These are phyloP conservation scores for Calvatia gigantea DNA, from an alignment of 768 basidiomycete genomes.

Conservation along the genomic window DNA sequence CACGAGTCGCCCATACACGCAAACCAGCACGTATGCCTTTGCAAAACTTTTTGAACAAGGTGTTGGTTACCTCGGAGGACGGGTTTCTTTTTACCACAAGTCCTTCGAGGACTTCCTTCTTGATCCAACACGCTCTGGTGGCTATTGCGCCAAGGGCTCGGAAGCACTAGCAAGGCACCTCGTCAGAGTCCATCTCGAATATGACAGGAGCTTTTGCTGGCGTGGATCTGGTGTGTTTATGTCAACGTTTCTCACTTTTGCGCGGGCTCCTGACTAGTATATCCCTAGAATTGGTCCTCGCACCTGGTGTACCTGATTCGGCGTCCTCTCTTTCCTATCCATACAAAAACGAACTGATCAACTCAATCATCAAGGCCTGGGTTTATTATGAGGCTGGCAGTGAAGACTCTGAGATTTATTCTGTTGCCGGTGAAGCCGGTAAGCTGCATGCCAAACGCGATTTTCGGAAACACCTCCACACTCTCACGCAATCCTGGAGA, in stretches of 20 bases:
- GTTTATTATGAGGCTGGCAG: too few relatives aligned
- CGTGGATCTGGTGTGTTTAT: background rate
- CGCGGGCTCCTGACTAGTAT: background rate
- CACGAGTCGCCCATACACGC: background rate
- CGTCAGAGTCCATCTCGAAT: background rate
- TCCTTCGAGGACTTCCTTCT: background rate
- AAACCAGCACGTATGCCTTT: too few relatives aligned
- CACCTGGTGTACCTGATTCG: background rate
- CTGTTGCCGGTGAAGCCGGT: too few relatives aligned
- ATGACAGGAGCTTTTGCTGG: background rate
- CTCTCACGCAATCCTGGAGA: background rate
- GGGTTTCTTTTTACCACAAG: conserved; percentile 2
- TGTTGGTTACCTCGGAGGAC: conserved; percentile 1
- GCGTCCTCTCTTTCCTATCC: background rate
- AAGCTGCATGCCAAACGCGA: background rate
- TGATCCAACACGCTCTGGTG: background rate
- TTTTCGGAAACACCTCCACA: background rate
- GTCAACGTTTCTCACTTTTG: background rate
- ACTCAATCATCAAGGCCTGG: background rate
- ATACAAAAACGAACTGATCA: background rate
- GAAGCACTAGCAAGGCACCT: background rate
- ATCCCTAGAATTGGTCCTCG: background rate
- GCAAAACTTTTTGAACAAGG: too few relatives aligned
- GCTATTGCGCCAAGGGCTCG: background rate
- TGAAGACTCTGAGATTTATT: too few relatives aligned